A percentile compares a stretch with the other conserved stretches of the same genome.
phyloP scores from a whole-genome alignment of 257 asterid genomes.

The Solanum paucissectum region DNA sequence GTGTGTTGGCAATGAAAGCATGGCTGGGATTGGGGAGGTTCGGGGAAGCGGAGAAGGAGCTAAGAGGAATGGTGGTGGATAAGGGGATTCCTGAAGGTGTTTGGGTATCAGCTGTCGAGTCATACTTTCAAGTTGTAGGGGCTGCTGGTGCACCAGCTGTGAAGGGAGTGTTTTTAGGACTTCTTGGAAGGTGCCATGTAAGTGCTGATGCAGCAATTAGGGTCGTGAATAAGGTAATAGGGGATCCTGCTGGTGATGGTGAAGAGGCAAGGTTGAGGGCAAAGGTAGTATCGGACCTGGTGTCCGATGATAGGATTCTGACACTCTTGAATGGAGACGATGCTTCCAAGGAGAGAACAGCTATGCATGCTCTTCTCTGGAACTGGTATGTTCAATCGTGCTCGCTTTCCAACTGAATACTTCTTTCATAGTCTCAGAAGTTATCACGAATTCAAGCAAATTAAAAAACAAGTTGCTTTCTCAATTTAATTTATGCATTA shows the following conservation, averaged over 20 bases:
- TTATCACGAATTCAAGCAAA: neutral
- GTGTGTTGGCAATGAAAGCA: conserved; percentile 94
- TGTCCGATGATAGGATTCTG: conserved; percentile 84
- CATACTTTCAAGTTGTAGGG: conserved; percentile 79
- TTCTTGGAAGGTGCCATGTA: conserved; percentile 73
- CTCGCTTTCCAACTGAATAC: neutral
- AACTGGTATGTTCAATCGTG: conserved; percentile 51
- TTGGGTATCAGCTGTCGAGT: conserved; percentile 94
- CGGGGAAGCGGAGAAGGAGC: conserved; percentile 89
- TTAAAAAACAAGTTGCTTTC: neutral
- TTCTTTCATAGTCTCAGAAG: neutral
- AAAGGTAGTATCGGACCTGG: conserved; percentile 68
- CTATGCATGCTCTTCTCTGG: conserved; percentile 98
- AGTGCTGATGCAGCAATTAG: conserved; percentile 77
- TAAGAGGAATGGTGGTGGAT: conserved; percentile 68
- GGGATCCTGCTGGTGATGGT: conserved; percentile 44
- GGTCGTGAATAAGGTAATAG: conserved; percentile 65
- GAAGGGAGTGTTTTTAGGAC: conserved; percentile 74
- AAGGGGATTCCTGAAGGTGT: conserved; percentile 93
- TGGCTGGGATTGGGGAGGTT: conserved; percentile 85
- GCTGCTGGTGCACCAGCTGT: conserved; percentile 81
- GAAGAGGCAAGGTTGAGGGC: conserved; percentile 67
- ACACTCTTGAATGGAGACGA: conserved; percentile 60
- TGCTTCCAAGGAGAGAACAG: conserved; percentile 71
- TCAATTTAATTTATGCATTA: neutral